phyloP scores from a whole-genome alignment of 345 rosid species.

The Odontarrhena argentea region DNA sequence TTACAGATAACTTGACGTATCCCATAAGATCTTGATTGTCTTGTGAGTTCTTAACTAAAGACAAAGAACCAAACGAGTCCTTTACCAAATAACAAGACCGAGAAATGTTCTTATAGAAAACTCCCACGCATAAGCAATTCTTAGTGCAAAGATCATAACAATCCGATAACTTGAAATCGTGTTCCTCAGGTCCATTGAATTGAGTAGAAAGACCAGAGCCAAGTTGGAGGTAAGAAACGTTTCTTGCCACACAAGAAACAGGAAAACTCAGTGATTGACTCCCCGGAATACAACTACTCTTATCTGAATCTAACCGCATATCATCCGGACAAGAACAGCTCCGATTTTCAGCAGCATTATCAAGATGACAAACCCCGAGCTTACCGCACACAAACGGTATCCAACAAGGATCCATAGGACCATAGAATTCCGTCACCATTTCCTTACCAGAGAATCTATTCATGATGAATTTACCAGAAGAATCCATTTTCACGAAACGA shows the following conservation, averaged over 20 bases:
- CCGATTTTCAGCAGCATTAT: slow-evolving; percentile 37
- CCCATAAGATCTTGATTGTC: slow-evolving; percentile 45
- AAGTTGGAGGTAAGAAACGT: slow-evolving; percentile 51
- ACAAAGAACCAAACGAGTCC: slow-evolving; percentile 66
- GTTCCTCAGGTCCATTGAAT: slow-evolving; percentile 53
- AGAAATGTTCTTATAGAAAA: slow-evolving; percentile 63
- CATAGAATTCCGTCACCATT: slow-evolving; percentile 53
- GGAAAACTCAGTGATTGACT: slow-evolving; percentile 52
- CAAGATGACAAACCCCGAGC: slow-evolving; percentile 57
- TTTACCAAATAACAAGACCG: slow-evolving; percentile 64
- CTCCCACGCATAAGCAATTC: slow-evolving; percentile 73
- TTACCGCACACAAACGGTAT: slow-evolving; percentile 66
- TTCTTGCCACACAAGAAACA: slow-evolving; percentile 53
- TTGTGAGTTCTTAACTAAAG: slow-evolving; percentile 36
- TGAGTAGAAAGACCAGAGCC: slow-evolving; percentile 51
- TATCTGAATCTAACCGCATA: slow-evolving; percentile 44
- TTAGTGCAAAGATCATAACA: slow-evolving; percentile 63
- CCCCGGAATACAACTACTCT: slow-evolving; percentile 52
- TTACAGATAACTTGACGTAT: slow-evolving; percentile 32
- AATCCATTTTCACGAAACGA: slow-evolving; percentile 58
- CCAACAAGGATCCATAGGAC: slow-evolving; percentile 61
- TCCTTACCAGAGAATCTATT: slow-evolving; percentile 48
- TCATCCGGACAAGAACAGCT: slow-evolving; percentile 72
- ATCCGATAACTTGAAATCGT: slow-evolving; percentile 47
- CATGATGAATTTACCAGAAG: slow-evolving; percentile 59